Evolutionary conservation across 1,284 basidiomycete species (phyloP), one percentile per base, ranked within the genome.

Genomic region (Tilletia horrida): DNA sequence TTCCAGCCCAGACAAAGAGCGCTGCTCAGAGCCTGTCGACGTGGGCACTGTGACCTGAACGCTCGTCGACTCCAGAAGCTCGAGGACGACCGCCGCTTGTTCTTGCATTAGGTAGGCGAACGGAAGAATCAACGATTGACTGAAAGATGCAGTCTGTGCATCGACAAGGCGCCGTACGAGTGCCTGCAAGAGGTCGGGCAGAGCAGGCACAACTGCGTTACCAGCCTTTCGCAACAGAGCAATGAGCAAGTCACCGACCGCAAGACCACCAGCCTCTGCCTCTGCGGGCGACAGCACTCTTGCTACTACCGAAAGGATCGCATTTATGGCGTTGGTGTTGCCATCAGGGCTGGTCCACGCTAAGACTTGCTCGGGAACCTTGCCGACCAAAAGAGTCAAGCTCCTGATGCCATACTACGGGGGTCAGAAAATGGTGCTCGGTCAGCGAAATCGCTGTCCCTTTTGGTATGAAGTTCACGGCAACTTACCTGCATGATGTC

Each of bases 211-310:
- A 13, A 95, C 86, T 1, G 88, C 86, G 62, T 91, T 89, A 16
- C 89, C 89, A 0, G 90, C 89, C 67, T 87, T 87, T 23, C 95
- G 86, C 69, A 98, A 85, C 23, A 98, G 84, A 75, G 97, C 93
- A 71, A 97, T 91, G 77, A 98, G 91, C 50, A 98, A 85, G 78
- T 97, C 93, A 47, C 95, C 95, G 52, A 97, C 89, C 63, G 91
- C 90, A 11, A 97, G 86, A 13, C 93, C 93, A 47, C 91, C 93
- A 1, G 92, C 90, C 69, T 76, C 77, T 14, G 73, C 71, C 40
- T 73, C 72, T 35, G 72, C 72, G 13, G 71, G 62, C 2, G 76
- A 73, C 11, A 81, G 72, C 63, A 76, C 69, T 21, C 68, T 69
- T 42, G 76, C 72, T 14, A 80, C 67, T 52, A 81, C 69, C 31